Percentiles rank a stretch among this genome's conserved stretches.
Conservation (phyloP, 805 yeast genomes). For the Starmera amethionina region DNA sequence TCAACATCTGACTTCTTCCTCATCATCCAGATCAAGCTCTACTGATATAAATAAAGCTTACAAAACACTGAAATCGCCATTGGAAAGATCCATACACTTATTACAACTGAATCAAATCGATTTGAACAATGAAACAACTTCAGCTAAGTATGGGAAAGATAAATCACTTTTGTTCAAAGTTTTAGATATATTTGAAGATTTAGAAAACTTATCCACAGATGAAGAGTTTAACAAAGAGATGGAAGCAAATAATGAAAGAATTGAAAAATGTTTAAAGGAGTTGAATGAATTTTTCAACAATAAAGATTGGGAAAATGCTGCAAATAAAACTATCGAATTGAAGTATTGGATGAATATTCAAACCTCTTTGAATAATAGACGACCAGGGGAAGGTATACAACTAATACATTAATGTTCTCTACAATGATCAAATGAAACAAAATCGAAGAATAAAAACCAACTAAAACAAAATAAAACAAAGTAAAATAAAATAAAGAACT, state of each 20-base stretch:
- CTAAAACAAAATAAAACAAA: not conserved
- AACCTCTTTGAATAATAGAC: constrained; percentile 70
- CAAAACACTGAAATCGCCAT: constrained; percentile 57
- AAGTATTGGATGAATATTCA: constrained; percentile 81
- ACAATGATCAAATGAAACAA: not conserved
- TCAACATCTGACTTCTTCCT: constrained; percentile 22
- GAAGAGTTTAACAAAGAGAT: constrained; percentile 46
- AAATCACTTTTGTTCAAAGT: constrained; percentile 63
- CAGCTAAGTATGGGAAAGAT: constrained; percentile 34
- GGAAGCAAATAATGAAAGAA: constrained; percentile 47
- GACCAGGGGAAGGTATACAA: constrained; percentile 54
- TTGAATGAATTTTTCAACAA: constrained; percentile 37
- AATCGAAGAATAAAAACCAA: not conserved
- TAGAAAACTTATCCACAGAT: constrained; percentile 55
- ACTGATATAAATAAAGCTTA: constrained; percentile 71
- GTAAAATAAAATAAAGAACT: not conserved
- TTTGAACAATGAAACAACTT: constrained; percentile 47
- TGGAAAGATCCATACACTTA: constrained; percentile 57
- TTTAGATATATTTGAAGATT: constrained; percentile 74
- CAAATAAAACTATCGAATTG: constrained; percentile 56
- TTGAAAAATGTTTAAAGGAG: constrained; percentile 32
- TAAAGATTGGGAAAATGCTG: constrained; percentile 47
- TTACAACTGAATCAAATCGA: constrained; percentile 39
- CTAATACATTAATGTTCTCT: constrained; percentile 40
- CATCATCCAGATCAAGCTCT: constrained; percentile 25